Percentiles rank a stretch among this genome's conserved stretches.
Conservation (phyloP, 1,139 yeast genomes). For the Arxiozyma bovina region DNA sequence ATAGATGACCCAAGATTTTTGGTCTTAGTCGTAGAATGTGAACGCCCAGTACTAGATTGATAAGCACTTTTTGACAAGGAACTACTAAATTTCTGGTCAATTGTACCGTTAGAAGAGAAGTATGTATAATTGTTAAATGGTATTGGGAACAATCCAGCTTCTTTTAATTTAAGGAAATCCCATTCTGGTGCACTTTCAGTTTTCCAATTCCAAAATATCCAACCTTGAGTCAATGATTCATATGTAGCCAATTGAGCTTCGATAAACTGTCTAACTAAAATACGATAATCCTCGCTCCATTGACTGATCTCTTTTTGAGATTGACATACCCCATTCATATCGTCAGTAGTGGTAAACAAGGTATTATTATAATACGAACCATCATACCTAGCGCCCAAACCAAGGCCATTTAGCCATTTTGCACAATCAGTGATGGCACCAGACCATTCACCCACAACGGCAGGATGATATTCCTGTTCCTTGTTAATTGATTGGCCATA, state of each 20-base stretch:
- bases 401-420: conserved; percentile 56
- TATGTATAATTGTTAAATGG: conserved; percentile 40
- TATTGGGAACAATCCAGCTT: conserved; percentile 47
- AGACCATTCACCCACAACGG: conserved; percentile 56
- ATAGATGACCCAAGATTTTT: not conserved
- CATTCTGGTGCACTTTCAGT: conserved; percentile 55
- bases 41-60: conserved; percentile 6
- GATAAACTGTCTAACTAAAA: conserved; percentile 38
- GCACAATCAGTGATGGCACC: conserved; percentile 61
- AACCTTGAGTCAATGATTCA: conserved; percentile 37
- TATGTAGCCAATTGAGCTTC: conserved; percentile 46
- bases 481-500: conserved; percentile 34
- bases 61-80: conserved; percentile 15
- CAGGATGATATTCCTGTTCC: conserved; percentile 39
- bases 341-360: conserved; percentile 21
- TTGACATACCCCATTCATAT: conserved; percentile 16
- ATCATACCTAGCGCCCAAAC: conserved; percentile 51
- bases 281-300: conserved; percentile 32
- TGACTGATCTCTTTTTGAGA: conserved; percentile 20
- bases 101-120: conserved; percentile 18
- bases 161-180: conserved; percentile 48
- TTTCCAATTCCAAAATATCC: conserved; percentile 66
- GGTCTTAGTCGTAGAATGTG: not conserved
- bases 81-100: conserved; percentile 11
- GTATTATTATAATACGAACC: conserved; percentile 38